Evolutionary conservation across 2,329 filamentous ascomycete species (phyloP), one percentile per base, ranked within the genome.

Genomic region (Phialophora verrucosa): DNA sequence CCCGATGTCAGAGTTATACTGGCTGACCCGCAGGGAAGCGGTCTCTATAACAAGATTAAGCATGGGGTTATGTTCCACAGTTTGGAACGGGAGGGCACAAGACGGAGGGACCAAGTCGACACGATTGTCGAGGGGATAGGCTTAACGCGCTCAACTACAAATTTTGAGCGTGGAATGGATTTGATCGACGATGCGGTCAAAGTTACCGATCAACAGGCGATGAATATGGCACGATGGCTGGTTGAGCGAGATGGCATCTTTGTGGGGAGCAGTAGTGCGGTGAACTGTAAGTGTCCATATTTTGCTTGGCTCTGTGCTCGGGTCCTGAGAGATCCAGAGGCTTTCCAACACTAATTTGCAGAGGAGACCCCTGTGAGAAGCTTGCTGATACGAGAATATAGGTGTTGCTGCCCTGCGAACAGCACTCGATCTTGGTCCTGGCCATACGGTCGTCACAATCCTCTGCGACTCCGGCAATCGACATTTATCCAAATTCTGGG

Each of bases 181-280:
- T 79, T 97, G 63, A 87, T 99, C 61, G 92, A 97, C 76, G 93
- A 97, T 79, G 94, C 95, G 2, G 88, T 98, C 44, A 87, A 89
- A 66, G 92, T 99, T 14, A 91, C 88, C 2, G 96, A 99, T 78
- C 87, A 88, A 58, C 93, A 99, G 81, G 95, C 95, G 12, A 88
- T 91, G 76, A 85, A 85, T 62, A 99, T 99, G 95, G 95, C 94
- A n/a, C 84, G 92, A 69, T 98, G 93, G 92, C 81, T 99, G 49
- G 94, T 97, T 8, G 93, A 98, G 80, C 90, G 93, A 70, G 95
- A 99, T 77, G 95, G 95, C 7, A 89, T 99, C 61, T 99, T 99
- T 74, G 84, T 93, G 49, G 96, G 95, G 8, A 97, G 93, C 77
- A 97, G 92, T 77, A 97, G 91, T 78, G 91, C 93, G n/a, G 94